phyloP scores from a whole-genome alignment of 192 early-diverging fungal species.

The Podila clonocystis region DNA sequence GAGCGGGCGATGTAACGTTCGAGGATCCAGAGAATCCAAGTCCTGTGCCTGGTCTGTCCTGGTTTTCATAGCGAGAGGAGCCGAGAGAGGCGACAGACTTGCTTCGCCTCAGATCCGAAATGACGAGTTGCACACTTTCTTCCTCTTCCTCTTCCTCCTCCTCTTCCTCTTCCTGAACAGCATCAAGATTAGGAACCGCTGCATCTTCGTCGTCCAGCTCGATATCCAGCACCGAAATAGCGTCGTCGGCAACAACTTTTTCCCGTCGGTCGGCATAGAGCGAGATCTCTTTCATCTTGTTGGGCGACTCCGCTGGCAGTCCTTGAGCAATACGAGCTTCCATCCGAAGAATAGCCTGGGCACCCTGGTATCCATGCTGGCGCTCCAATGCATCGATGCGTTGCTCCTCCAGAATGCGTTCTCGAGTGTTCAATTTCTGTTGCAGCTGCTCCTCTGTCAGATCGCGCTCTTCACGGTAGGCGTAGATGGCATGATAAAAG shows the following conservation, averaged over 20 bases:
- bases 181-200: constrained; percentile 24
- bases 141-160: constrained; percentile 27
- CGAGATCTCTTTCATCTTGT: constrained; percentile 27
- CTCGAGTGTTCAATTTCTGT: constrained; percentile 24
- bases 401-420: constrained; percentile 21
- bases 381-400: constrained; percentile 38
- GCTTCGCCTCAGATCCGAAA: constrained; percentile 29
- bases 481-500: constrained; percentile 48
- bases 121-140: constrained; percentile 30
- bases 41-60: not conserved
- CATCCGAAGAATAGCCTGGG: constrained; percentile 41
- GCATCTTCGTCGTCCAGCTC: constrained; percentile 18
- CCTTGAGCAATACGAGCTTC: constrained; percentile 43
- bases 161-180: constrained; percentile 26
- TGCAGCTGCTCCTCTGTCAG: constrained; percentile 34
- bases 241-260: constrained; percentile 44
- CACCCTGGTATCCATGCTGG: constrained; percentile 25
- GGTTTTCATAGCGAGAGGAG: constrained; percentile 30
- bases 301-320: constrained; percentile 43
- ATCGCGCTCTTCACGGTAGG: constrained; percentile 46
- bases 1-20: not conserved
- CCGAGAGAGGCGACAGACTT: constrained; percentile 35
- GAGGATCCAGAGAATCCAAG: not conserved
- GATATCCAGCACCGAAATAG: constrained; percentile 41
- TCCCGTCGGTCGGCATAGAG: constrained; percentile 41